Evolutionary conservation across 2,329 filamentous ascomycete genomes (phyloP), one percentile per base, ranked within the genome.

Genomic region (Cercospora berteroae): DNA sequence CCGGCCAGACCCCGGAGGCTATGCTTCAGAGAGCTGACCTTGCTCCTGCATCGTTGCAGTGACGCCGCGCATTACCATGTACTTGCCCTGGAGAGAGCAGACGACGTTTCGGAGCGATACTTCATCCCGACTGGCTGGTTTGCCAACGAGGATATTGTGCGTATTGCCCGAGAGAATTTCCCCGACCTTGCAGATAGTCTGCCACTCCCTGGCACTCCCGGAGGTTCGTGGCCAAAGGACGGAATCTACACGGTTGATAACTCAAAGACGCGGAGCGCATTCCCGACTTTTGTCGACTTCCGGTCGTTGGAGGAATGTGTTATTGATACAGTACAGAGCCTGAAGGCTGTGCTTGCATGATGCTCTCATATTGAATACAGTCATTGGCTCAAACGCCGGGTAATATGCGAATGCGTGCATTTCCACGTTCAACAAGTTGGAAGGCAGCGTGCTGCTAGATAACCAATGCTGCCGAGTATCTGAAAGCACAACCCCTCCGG

Each of bases 81-180:
- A 12, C 36, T 60, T 23, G 57, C 57, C 16, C 33, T 60, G n/a
- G 57, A 60, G 36, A 18, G 33, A n/a, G 29, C 33, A 20, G 56
- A 59, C 12, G 57, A 60, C 20, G 29, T 60, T 13, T 60, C 57
- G n/a, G 57, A 60, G 29, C 31, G 57, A 25, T 60, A 60, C 57
- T 60, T 60, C 18, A 60, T 60, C n/a, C 57, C 57, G n/a, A 60
- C 57, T 23, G 57, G 57, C 12, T 60, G 57, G 57, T 61, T 61
- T 48, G 59, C 59, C 18, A 61, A 61, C 36, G 36, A 61, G 57
- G 59, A 61, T 18, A 48, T 44, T 29, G 36, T 27, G 18, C 59
- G 36, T 23, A 48, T 48, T 12, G 59, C 59, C 36, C 59, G 59
- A 42, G 36, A 44, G 16, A 48, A 60, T n/a, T 61, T 44, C 18